These are phyloP conservation scores for Salix caprea DNA, from an alignment of 345 rosid species.

Conservation along the genomic window DNA sequence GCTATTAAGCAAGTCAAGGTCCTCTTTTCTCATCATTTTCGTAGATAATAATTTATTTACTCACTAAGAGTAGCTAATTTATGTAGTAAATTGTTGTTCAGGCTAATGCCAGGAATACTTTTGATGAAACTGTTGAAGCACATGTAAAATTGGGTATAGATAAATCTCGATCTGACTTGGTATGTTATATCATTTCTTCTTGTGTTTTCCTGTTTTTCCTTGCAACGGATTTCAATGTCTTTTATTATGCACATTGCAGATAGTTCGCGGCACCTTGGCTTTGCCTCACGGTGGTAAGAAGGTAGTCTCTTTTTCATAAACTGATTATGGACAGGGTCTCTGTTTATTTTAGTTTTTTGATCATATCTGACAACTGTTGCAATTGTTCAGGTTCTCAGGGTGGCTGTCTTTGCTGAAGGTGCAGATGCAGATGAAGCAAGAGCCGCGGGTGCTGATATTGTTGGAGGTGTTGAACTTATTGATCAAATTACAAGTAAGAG, in stretches of 20 bases:
- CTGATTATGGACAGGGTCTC: neutral
- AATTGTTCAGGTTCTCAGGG: slow-evolving; percentile 66
- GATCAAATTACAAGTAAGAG: slow-evolving; percentile 72
- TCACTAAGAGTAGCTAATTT: neutral
- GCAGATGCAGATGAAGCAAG: slow-evolving; percentile 93
- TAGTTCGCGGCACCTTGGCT: slow-evolving; percentile 82
- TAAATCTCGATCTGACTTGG: slow-evolving; percentile 77
- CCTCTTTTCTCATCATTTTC: neutral
- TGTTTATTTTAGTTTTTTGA: neutral
- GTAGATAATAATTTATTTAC: neutral
- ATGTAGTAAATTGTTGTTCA: slow-evolving; percentile 28
- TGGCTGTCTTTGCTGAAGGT: slow-evolving; percentile 92
- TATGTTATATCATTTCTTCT: slow-evolving; percentile 12
- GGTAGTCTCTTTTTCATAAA: slow-evolving; percentile 36
- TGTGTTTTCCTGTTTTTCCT: neutral
- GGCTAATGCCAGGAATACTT: slow-evolving; percentile 65
- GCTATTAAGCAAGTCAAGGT: slow-evolving; percentile 91
- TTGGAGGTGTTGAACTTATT: slow-evolving; percentile 82
- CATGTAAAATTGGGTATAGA: slow-evolving; percentile 78
- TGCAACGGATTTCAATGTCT: neutral
- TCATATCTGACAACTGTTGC: neutral
- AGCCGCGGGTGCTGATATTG: slow-evolving; percentile 95
- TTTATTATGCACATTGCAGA: slow-evolving; percentile 44
- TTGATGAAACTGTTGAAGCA: slow-evolving; percentile 89
- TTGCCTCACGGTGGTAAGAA: slow-evolving; percentile 84